These are phyloP conservation scores for Chlorella sp. DNA, from an alignment of 139 green algal species.

Conservation along the genomic window DNA sequence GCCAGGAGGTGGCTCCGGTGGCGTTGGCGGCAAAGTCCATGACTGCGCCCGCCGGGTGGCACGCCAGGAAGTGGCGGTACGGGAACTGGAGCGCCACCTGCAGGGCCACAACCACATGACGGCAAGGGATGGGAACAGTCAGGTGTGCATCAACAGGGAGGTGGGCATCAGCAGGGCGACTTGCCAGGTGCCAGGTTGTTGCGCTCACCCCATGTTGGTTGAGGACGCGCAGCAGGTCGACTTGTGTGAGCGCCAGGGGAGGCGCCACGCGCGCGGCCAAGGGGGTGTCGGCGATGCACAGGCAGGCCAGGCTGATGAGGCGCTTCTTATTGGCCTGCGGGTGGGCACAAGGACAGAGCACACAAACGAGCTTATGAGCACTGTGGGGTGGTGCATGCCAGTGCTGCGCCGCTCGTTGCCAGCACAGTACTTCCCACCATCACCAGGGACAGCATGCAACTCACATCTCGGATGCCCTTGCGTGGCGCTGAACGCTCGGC, in stretches of 20 bases:
- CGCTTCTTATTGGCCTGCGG: slow-evolving; percentile 24
- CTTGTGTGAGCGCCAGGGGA: neutral
- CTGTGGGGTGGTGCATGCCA: no score
- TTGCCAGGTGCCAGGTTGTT: no score
- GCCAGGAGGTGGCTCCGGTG: slow-evolving; percentile 17
- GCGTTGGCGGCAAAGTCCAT: slow-evolving; percentile 20
- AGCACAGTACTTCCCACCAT: no score
- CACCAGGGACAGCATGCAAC: no score
- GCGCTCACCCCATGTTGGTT: no score
- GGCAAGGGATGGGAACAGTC: no score
- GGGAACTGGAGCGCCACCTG: slow-evolving; percentile 3
- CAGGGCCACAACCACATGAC: neutral
- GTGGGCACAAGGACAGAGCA: slow-evolving; percentile 1
- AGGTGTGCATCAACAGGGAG: no score
- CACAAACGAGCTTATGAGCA: no score
- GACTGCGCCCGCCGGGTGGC: slow-evolving; percentile 14
- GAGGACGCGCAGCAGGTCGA: no score
- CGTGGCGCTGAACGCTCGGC: slow-evolving; percentile 15
- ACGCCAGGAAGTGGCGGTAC: slow-evolving; percentile 17
- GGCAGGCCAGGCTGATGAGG: slow-evolving; percentile 15
- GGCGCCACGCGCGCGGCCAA: neutral
- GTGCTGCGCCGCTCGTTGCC: no score
- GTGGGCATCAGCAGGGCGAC: no score
- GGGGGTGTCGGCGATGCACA: slow-evolving; percentile 1
- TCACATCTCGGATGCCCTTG: slow-evolving; percentile 27